Evolutionary conservation across 768 basidiomycete genomes (phyloP).

Genomic region (Pleurotus djamor): DNA sequence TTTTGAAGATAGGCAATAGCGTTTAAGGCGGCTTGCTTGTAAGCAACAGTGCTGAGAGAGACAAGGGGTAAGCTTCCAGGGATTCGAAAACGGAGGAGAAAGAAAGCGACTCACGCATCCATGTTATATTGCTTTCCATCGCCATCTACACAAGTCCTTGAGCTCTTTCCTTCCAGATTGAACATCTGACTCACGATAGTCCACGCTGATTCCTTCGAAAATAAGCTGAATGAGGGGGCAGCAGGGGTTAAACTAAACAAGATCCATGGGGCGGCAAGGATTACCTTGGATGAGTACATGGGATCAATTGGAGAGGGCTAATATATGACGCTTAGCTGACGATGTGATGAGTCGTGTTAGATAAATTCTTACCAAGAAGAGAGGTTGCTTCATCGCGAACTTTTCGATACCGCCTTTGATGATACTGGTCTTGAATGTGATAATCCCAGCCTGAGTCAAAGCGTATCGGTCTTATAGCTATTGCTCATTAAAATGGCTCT

Average conservation of each 20-base stretch:
- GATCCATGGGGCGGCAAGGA: not conserved
- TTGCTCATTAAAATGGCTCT: not conserved
- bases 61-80: not conserved
- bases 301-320: constrained; percentile 78
- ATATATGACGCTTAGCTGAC: not conserved
- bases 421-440: constrained; percentile 70
- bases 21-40: constrained; percentile 78
- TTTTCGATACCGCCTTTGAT: constrained; percentile 76
- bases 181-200: constrained; percentile 48
- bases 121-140: constrained; percentile 76
- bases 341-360: not conserved
- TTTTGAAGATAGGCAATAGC: constrained; percentile 73
- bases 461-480: not conserved
- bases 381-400: constrained; percentile 71
- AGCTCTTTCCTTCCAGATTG: not conserved
- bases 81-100: too few relatives aligned
- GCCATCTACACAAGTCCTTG: constrained; percentile 42
- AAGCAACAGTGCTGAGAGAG: constrained; percentile 60
- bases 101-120: constrained; percentile 52
- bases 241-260: not conserved
- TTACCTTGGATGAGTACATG: constrained; percentile 64
- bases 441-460: constrained; percentile 53
- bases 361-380: constrained; percentile 52
- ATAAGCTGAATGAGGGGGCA: constrained; percentile 50
- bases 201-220: constrained; percentile 76